Evolutionary conservation across 169 alveolate genomes (phyloP), one percentile per base, ranked within the genome.

Genomic region (Plasmodium fragile): DNA sequence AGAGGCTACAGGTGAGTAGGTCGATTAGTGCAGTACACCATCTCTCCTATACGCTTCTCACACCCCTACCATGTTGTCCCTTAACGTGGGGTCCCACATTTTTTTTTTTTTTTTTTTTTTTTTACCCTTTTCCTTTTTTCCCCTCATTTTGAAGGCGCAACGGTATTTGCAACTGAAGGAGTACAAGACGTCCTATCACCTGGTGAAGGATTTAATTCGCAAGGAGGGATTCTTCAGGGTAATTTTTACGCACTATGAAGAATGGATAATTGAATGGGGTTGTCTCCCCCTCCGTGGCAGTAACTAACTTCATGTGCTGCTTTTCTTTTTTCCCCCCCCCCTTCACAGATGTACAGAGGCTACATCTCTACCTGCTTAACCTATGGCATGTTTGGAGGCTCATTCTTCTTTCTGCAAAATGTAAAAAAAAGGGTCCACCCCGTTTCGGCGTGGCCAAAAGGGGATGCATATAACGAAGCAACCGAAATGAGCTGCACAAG

Each of bases 311-410:
- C 0, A 28, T 32, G 25, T 53, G 10, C 41, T 28, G 11, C 49
- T 39, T 43, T 11, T 41, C 3, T 18, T 73, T 71, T 41, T 0
- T 13, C 22, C 59, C 30, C 30, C 25, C 8, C 22, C 59, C 30
- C 30, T 16, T 5, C 36, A 13, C 43, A 89, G 94, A 22, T 89
- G 22, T 89, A 89, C 81, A 89, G 90, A 78, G 94, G 94, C 32
- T 89, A 89, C 53, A 28, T 22, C 22, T 89, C 90, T n/a, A 89
- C 94, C n/a, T 89, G 87, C 25, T 79, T 89, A 55, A 69, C 94
- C 5, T 89, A 78, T 49, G 94, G 94, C 18, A 1, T 79, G 43
- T 89, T 89, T 39, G 69, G 94, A 39, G 94, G 94, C 0, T 79
- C 82, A 4, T 89, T 89, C 53, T 89, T 89, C 49, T 89, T 77